Evolutionary conservation across 192 early-diverging fungal species (phyloP).

Genomic region (Umbelopsis sp.): DNA sequence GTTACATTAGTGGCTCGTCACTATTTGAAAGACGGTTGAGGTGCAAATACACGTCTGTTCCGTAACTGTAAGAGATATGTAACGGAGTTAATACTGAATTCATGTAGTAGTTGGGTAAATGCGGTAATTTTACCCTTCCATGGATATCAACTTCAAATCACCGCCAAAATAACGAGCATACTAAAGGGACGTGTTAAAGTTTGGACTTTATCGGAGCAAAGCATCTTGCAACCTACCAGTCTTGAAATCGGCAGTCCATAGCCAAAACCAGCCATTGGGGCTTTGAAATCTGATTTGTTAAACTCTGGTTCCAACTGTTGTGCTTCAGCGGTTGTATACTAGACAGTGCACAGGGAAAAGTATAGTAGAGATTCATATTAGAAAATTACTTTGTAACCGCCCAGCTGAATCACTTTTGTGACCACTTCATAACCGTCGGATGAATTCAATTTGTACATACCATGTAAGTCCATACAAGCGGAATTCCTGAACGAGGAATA

Average conservation of each 20-base stretch:
- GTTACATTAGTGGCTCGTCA: conserved; percentile 81
- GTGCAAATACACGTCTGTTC: conserved; percentile 96
- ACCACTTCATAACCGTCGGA: background rate
- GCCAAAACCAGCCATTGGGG: conserved; percentile 87
- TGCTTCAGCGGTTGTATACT: conserved; percentile 76
- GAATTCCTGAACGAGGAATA: conserved; percentile 85
- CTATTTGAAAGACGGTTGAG: conserved; percentile 86
- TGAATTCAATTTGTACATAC: conserved; percentile 23
- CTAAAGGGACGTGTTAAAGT: conserved; percentile 23
- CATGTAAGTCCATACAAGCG: conserved; percentile 96
- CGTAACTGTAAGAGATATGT: conserved; percentile 51
- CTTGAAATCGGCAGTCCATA: conserved; percentile 93
- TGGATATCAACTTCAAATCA: conserved; percentile 88
- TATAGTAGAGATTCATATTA: background rate
- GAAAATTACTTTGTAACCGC: background rate
- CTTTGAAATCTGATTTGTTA: conserved; percentile 77
- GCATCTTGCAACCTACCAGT: conserved; percentile 39
- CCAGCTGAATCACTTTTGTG: background rate
- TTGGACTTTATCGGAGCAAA: background rate
- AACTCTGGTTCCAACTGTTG: conserved; percentile 71
- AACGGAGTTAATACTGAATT: conserved; percentile 7
- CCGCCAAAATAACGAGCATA: conserved; percentile 98
- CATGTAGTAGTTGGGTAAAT: background rate
- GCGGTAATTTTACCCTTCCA: conserved; percentile 75
- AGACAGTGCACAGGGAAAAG: background rate